These are phyloP conservation scores for Strigomonas galati DNA, from an alignment of 208 protist genomes.

Conservation along the genomic window DNA sequence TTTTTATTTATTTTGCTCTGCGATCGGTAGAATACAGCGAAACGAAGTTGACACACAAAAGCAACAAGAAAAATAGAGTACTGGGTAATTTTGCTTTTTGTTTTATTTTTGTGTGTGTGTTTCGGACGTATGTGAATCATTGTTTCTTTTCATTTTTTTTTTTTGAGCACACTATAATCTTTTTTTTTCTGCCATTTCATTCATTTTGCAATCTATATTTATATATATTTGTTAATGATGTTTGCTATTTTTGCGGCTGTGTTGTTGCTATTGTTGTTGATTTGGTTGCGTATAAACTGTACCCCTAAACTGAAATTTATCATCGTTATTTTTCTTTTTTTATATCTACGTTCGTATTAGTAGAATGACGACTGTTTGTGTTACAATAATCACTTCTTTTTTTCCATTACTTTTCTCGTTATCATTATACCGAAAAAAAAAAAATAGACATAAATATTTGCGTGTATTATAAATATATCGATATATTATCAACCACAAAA, in stretches of 20 bases:
- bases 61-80: not conserved
- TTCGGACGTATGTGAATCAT: not conserved
- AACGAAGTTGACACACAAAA: not conserved
- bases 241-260: slow-evolving; percentile 12
- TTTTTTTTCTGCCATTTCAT: slow-evolving; percentile 17
- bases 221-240: slow-evolving; percentile 21
- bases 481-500: slow-evolving; percentile 5
- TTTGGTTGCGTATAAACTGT: slow-evolving; percentile 6
- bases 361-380: not conserved
- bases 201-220: not conserved
- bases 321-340: slow-evolving; percentile 9
- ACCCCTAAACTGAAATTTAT: no score
- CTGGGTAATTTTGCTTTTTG: slow-evolving; percentile 8
- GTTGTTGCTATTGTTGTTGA: slow-evolving; percentile 6
- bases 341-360: not conserved
- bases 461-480: not conserved
- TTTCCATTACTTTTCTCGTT: slow-evolving; percentile 16
- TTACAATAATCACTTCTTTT: not conserved
- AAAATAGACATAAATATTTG: slow-evolving; percentile 12
- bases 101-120: slow-evolving; percentile 11
- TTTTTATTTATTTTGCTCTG: slow-evolving; percentile 13
- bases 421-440: slow-evolving; percentile 9
- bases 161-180: not conserved
- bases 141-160: not conserved
- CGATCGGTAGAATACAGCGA: no score